Conservation (phyloP, 345 rosid species). For the Barbarea vulgaris region DNA sequence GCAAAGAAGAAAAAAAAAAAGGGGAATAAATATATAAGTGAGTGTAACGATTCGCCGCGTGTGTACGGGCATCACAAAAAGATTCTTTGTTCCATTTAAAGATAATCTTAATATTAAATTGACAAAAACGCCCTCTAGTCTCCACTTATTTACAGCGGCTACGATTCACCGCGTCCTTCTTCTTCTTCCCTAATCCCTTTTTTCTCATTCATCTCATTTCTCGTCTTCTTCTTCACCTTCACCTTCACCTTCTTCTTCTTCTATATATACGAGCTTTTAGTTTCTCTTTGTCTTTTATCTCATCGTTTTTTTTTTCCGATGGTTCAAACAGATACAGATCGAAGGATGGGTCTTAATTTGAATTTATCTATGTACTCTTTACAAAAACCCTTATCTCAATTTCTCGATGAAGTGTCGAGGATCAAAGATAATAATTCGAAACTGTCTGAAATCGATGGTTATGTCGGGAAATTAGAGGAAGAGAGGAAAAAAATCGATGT, state of each 20-base stretch:
- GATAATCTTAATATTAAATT: constrained; percentile 5
- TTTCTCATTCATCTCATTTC: constrained; percentile 6
- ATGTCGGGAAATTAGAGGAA: constrained; percentile 55
- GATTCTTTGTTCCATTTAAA: constrained; percentile 43
- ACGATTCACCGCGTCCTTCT: constrained; percentile 44
- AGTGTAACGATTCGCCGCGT: constrained; percentile 58
- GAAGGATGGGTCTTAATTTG: constrained; percentile 63
- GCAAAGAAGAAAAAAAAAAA: neutral
- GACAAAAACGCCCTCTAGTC: constrained; percentile 27
- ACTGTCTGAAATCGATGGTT: constrained; percentile 53
- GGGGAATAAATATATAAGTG: constrained; percentile 23
- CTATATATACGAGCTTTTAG: constrained; percentile 35
- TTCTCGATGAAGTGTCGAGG: constrained; percentile 50
- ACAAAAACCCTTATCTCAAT: constrained; percentile 54
- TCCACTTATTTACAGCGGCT: constrained; percentile 41
- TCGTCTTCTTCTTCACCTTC: constrained; percentile 34
- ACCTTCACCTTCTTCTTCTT: constrained; percentile 22
- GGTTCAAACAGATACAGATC: constrained; percentile 41
- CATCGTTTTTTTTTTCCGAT: constrained; percentile 36
- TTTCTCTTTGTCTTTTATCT: constrained; percentile 39
- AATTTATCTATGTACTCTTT: constrained; percentile 56
- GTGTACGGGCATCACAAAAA: constrained; percentile 42
- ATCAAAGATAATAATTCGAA: constrained; percentile 44
- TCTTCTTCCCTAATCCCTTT: constrained; percentile 49
- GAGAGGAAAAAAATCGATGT: constrained; percentile 73